A percentile compares a stretch with the other conserved stretches of the same genome.
Conservation (phyloP, 2,329 filamentous ascomycete species). For the Fonsecaea monophora region DNA sequence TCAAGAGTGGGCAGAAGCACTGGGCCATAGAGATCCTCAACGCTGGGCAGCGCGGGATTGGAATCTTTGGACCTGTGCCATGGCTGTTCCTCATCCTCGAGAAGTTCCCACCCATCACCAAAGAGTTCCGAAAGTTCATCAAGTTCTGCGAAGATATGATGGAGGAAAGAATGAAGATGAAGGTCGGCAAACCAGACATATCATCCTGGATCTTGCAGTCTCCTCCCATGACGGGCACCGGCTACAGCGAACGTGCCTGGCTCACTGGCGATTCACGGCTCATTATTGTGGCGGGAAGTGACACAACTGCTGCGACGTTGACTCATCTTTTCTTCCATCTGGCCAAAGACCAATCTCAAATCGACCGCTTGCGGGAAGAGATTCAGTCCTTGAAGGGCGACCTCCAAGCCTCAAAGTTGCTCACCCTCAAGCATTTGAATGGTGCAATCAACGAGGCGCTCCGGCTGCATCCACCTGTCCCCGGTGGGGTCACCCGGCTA, state of each 20-base stretch:
- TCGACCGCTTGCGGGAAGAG: slow-evolving; percentile 47
- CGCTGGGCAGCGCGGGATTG: slow-evolving; percentile 31
- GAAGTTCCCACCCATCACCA: slow-evolving; percentile 12
- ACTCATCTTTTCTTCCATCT: slow-evolving; percentile 51
- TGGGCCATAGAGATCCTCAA: slow-evolving; percentile 34
- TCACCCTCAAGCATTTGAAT: slow-evolving; percentile 47
- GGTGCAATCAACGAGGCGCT: slow-evolving; percentile 52
- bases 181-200: slow-evolving; percentile 22
- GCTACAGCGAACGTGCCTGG: slow-evolving; percentile 9
- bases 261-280: slow-evolving; percentile 42
- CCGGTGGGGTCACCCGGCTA: slow-evolving; percentile 45
- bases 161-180: slow-evolving; percentile 41
- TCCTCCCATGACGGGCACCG: slow-evolving; percentile 7
- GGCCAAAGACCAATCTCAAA: slow-evolving; percentile 47
- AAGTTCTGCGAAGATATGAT: slow-evolving; percentile 47
- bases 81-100: slow-evolving; percentile 33
- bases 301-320: slow-evolving; percentile 52
- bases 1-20: slow-evolving; percentile 42
- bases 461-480: slow-evolving; percentile 49
- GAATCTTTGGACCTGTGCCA: slow-evolving; percentile 29
- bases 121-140: slow-evolving; percentile 29
- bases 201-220: slow-evolving; percentile 23
- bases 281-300: slow-evolving; percentile 46
- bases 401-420: slow-evolving; percentile 43
- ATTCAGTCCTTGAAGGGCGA: slow-evolving; percentile 44